phyloP scores from a whole-genome alignment of 2,329 filamentous ascomycete genomes.

The Epichloe gansuensis region DNA sequence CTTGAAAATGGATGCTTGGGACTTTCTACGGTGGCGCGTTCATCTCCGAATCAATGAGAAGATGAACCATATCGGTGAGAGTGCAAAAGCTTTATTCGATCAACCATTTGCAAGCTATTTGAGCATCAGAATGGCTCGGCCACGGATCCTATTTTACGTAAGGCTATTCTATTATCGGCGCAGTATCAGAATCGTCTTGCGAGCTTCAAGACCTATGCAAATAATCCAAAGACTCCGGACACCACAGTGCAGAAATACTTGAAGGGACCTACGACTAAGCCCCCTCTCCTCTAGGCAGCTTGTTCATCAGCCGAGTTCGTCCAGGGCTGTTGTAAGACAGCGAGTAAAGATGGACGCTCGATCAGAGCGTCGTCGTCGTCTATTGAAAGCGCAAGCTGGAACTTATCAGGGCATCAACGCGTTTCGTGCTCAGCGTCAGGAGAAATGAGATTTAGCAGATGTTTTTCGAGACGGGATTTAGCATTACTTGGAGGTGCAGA shows the following conservation, averaged over 20 bases:
- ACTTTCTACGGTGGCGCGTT: constrained; percentile 27
- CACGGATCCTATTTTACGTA: constrained; percentile 17
- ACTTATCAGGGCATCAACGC: constrained; percentile 17
- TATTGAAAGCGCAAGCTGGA: constrained; percentile 3
- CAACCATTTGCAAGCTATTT: constrained; percentile 9
- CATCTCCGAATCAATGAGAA: constrained; percentile 8
- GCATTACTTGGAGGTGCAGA: neutral
- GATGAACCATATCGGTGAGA: constrained; percentile 5
- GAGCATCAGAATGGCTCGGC: constrained; percentile 8
- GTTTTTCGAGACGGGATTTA: neutral
- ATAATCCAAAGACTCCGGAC: neutral
- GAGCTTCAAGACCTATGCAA: constrained; percentile 9
- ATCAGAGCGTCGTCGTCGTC: constrained; percentile 5
- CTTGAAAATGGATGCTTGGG: constrained; percentile 24
- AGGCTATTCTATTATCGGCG: constrained; percentile 18
- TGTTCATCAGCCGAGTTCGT: neutral
- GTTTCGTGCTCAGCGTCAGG: constrained; percentile 11
- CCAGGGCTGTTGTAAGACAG: neutral
- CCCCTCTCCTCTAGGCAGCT: neutral
- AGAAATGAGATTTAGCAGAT: neutral
- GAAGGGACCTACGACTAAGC: neutral
- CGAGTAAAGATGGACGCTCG: constrained; percentile 3
- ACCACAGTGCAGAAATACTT: neutral
- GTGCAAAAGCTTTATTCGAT: constrained; percentile 6
- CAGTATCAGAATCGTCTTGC: constrained; percentile 9